A percentile compares a stretch with the other conserved stretches of the same genome.
Conservation (phyloP, 2,329 filamentous ascomycete genomes). For the Macrophomina phaseolina region DNA sequence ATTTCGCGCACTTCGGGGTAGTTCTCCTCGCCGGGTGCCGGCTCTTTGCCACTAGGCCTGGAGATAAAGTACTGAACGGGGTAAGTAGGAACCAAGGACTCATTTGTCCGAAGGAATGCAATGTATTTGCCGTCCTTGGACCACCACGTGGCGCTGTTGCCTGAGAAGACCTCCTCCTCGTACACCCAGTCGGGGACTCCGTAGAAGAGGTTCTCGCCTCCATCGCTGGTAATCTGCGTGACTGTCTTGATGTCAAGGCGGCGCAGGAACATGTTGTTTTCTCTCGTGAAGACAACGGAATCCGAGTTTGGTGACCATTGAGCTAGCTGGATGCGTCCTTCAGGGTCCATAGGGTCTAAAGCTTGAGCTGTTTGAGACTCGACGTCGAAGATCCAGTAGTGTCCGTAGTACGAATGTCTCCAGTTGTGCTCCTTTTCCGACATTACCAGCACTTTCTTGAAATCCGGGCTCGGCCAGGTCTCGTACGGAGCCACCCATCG, state of each 20-base stretch:
- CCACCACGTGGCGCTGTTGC: slow-evolving; percentile 92
- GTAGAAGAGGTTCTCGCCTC: slow-evolving; percentile 88
- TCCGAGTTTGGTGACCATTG: slow-evolving; percentile 89
- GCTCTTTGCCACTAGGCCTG: slow-evolving; percentile 75
- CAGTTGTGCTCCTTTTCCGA: slow-evolving; percentile 78
- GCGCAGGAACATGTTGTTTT: slow-evolving; percentile 90
- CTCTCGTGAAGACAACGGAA: slow-evolving; percentile 83
- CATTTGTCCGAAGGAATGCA: slow-evolving; percentile 92
- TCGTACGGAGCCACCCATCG: slow-evolving; percentile 62
- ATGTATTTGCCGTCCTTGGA: slow-evolving; percentile 86
- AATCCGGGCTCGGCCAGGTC: slow-evolving; percentile 78
- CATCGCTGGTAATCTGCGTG: slow-evolving; percentile 81
- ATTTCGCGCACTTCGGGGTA: slow-evolving; percentile 91
- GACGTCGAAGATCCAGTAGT: slow-evolving; percentile 94
- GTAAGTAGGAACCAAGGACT: slow-evolving; percentile 88
- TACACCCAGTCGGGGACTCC: slow-evolving; percentile 98
- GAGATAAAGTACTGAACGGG: slow-evolving; percentile 93
- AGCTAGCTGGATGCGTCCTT: slow-evolving; percentile 78
- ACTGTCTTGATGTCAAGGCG: slow-evolving; percentile 66
- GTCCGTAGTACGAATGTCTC: slow-evolving; percentile 85
- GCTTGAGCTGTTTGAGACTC: slow-evolving; percentile 77
- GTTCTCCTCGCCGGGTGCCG: slow-evolving; percentile 74
- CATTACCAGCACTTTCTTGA: slow-evolving; percentile 84
- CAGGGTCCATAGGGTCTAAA: slow-evolving; percentile 71
- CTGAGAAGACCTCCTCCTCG: slow-evolving; percentile 81